A percentile compares a stretch with the other conserved stretches of the same genome.
Conservation (phyloP, 768 basidiomycete species). For the Mycena haematopus region DNA sequence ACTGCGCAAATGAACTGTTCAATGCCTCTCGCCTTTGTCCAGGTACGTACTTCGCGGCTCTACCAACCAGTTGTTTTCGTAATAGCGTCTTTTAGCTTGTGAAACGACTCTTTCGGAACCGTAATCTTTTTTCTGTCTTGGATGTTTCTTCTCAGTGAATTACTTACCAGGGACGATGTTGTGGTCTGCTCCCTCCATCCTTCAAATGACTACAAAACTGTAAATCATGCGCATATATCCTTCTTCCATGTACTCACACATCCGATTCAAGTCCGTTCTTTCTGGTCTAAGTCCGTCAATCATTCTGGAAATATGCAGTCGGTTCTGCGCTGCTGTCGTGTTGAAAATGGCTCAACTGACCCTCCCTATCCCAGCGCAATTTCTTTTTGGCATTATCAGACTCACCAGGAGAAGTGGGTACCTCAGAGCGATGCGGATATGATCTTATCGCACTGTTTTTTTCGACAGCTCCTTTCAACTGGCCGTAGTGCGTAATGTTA, state of each 20-base stretch:
- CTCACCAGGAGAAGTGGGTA: conserved; percentile 80
- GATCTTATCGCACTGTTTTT: conserved; percentile 8
- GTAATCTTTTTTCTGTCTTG: conserved; percentile 43
- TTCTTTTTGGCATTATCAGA: conserved; percentile 92
- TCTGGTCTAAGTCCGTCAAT: conserved; percentile 79
- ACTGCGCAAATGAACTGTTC: conserved; percentile 87
- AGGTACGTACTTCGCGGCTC: conserved; percentile 46
- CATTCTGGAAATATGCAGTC: conserved; percentile 82
- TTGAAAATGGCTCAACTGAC: not conserved
- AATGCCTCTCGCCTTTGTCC: conserved; percentile 80
- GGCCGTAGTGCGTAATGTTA: conserved; percentile 79
- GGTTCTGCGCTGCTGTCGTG: conserved; percentile 44
- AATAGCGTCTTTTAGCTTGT: conserved; percentile 60
- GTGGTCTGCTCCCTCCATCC: conserved; percentile 87
- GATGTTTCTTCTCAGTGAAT: conserved; percentile 2
- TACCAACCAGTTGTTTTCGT: not conserved
- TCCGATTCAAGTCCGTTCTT: conserved; percentile 69
- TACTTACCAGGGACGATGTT: conserved; percentile 59
- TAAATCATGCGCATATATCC: conserved; percentile 50
- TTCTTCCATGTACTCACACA: conserved; percentile 16
- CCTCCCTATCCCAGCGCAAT: conserved; percentile 60
- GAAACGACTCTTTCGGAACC: conserved; percentile 82
- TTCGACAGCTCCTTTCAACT: conserved; percentile 76
- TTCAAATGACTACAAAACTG: conserved; percentile 91
- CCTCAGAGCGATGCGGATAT: not conserved